Evolutionary conservation across 2,329 filamentous ascomycete genomes (phyloP).

Genomic region (Eutypa lata): DNA sequence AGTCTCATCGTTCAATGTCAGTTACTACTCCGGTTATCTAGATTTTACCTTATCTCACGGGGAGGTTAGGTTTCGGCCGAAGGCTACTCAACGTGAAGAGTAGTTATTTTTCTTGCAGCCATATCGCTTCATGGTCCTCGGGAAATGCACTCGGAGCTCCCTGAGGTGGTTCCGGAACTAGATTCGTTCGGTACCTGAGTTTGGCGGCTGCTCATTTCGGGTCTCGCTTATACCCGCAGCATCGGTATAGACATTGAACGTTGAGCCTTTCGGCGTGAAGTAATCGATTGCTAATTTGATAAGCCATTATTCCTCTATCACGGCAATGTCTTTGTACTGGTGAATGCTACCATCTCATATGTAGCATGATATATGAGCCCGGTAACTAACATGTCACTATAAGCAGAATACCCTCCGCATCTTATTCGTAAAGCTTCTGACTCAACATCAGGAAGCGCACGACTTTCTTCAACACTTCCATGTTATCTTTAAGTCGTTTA

Average conservation of each 20-base stretch:
- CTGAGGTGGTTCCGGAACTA: conserved; percentile 7
- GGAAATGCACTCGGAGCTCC: conserved; percentile 6
- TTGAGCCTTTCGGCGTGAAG: background rate
- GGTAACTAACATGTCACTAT: too few species aligned
- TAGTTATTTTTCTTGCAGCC: conserved; percentile 13
- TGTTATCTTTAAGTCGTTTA: background rate
- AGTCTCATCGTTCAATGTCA: conserved; percentile 13
- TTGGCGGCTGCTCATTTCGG: conserved; percentile 5
- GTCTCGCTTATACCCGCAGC: background rate
- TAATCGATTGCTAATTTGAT: background rate
- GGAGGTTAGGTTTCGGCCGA: conserved; percentile 11
- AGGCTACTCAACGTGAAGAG: conserved; percentile 7
- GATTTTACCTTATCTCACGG: conserved; percentile 15
- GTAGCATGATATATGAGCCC: too few species aligned
- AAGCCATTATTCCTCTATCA: too few species aligned
- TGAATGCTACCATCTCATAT: too few species aligned
- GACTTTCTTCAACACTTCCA: background rate
- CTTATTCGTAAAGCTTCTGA: too few species aligned
- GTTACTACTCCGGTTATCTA: conserved; percentile 16
- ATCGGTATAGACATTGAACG: background rate
- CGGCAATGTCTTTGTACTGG: too few species aligned
- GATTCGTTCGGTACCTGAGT: conserved; percentile 4
- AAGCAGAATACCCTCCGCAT: too few species aligned
- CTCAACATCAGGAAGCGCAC: too few species aligned
- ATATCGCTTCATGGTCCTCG: conserved; percentile 11